Conservation (phyloP, 768 basidiomycete genomes). For the Russula virescens region DNA sequence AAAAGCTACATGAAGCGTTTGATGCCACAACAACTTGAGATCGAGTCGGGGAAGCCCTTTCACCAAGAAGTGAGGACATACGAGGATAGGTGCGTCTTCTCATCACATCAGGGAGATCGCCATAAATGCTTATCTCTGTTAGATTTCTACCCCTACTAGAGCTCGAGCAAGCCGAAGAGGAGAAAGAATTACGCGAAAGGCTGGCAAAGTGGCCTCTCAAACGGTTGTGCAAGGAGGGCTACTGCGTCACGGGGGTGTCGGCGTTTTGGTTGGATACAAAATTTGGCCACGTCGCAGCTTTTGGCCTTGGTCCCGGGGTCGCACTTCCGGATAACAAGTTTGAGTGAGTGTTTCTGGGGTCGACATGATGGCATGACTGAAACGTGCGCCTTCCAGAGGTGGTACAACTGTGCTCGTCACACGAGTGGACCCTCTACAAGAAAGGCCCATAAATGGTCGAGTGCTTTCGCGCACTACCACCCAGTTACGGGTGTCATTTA, state of each 20-base stretch:
- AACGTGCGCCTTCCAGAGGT: constrained; percentile 38
- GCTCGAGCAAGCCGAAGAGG: constrained; percentile 61
- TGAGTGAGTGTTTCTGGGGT: constrained; percentile 43
- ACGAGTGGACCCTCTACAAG: constrained; percentile 53
- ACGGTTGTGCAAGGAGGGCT: constrained; percentile 62
- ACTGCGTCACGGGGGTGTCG: constrained; percentile 56
- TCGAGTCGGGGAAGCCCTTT: constrained; percentile 38
- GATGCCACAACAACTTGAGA: constrained; percentile 32
- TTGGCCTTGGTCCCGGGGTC: constrained; percentile 57
- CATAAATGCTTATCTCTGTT: background rate
- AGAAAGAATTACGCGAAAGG: constrained; percentile 53
- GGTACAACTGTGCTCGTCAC: constrained; percentile 67
- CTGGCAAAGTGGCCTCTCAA: constrained; percentile 61
- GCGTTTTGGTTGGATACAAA: constrained; percentile 66
- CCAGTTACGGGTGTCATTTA: constrained; percentile 54
- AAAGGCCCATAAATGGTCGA: constrained; percentile 48
- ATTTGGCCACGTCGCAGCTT: constrained; percentile 62
- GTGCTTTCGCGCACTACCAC: constrained; percentile 46
- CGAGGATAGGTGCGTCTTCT: constrained; percentile 41
- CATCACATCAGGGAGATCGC: background rate
- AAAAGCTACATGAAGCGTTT: constrained; percentile 36
- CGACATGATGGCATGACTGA: background rate
- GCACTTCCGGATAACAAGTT: constrained; percentile 61
- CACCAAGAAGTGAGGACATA: constrained; percentile 51
- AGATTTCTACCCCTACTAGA: constrained; percentile 46